Evolutionary conservation across 345 rosid species (phyloP).

Genomic region (Ceriops zippeliana): DNA sequence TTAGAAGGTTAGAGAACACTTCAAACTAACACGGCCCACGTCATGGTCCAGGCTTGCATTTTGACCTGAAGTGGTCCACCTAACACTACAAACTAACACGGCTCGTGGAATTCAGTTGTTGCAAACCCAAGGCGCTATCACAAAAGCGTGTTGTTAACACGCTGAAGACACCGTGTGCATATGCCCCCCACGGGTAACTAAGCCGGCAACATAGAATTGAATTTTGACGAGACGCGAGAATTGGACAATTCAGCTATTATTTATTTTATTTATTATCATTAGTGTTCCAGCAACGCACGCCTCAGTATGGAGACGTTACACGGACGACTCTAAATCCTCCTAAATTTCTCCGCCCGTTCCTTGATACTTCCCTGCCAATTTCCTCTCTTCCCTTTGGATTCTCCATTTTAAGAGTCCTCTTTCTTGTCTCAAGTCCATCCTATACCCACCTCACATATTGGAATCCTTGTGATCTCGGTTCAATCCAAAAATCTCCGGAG

Average conservation of each 20-base stretch:
- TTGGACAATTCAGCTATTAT: not conserved
- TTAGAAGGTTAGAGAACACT: no score
- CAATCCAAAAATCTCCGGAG: not conserved
- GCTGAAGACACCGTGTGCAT: not conserved
- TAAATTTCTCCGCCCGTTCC: not conserved
- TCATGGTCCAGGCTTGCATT: no score
- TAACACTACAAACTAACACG: no score
- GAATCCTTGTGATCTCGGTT: not conserved
- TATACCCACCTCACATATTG: not conserved
- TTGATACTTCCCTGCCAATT: not conserved
- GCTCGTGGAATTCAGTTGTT: no score
- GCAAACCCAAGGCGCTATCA: no score
- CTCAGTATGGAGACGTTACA: no score
- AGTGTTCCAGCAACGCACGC: not conserved
- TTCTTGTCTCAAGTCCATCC: not conserved
- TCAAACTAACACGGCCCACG: no score
- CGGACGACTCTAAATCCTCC: no score
- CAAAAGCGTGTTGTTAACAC: not conserved
- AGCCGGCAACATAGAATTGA: not conserved
- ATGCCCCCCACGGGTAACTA: not conserved
- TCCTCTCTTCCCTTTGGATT: not conserved
- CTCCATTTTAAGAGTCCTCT: conserved; percentile 2
- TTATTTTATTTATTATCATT: not conserved
- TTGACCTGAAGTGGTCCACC: no score
- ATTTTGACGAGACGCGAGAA: not conserved